Evolutionary conservation across 2,329 filamentous ascomycete species (phyloP).

Genomic region (Calonectria ilicicola): DNA sequence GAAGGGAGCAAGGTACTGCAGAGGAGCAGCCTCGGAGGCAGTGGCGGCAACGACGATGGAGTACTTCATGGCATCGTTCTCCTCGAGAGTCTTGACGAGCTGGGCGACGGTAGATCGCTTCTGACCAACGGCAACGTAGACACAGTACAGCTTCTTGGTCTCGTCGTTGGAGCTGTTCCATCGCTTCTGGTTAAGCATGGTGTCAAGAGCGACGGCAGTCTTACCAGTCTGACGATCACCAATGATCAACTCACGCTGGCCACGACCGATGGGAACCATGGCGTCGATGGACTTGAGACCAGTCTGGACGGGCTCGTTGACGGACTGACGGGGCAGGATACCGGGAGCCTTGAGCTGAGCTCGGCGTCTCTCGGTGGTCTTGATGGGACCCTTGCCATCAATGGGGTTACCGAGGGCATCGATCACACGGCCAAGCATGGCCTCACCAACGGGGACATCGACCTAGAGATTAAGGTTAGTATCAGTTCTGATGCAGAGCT

Average conservation of each 20-base stretch:
- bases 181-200: slow-evolving; percentile 99
- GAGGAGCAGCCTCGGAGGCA: slow-evolving; percentile 94
- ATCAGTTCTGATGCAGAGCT: background rate
- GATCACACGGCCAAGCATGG: slow-evolving; percentile 97
- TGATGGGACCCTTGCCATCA: slow-evolving; percentile 98
- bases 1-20: slow-evolving; percentile 96
- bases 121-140: slow-evolving; percentile 99
- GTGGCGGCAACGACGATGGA: slow-evolving; percentile 93
- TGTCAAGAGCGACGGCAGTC: slow-evolving; percentile 97
- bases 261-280: slow-evolving; percentile 99
- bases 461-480: slow-evolving; percentile 69
- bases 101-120: slow-evolving; percentile 99
- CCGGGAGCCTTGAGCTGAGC: slow-evolving; percentile 99
- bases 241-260: slow-evolving; percentile 99
- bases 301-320: slow-evolving; percentile 99
- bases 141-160: slow-evolving; percentile 98
- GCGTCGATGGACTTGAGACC: slow-evolving; percentile 99
- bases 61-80: slow-evolving; percentile 99
- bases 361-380: slow-evolving; percentile 91
- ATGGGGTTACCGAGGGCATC: slow-evolving; percentile 99
- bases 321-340: slow-evolving; percentile 96
- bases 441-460: slow-evolving; percentile 92
- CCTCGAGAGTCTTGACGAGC: slow-evolving; percentile 99
- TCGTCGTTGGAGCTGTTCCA: slow-evolving; percentile 93
- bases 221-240: slow-evolving; percentile 99